A percentile compares a stretch with the other conserved stretches of the same genome.
Evolutionary conservation across 2,329 filamentous ascomycete species (phyloP).

Genomic region (Zymoseptoria pseudotritici): DNA sequence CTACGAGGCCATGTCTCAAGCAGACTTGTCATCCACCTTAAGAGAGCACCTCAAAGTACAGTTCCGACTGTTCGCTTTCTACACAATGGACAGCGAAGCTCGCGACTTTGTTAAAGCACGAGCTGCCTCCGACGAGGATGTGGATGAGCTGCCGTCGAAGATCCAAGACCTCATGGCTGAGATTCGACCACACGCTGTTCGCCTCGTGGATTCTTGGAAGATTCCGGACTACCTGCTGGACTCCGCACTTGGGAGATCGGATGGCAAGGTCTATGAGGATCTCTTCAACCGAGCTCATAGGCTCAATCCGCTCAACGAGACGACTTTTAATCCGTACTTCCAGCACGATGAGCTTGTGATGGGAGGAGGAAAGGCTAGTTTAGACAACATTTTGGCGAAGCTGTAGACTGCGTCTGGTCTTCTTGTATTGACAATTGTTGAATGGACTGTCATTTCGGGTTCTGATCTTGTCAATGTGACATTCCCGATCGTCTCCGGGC

Average conservation of each 20-base stretch:
- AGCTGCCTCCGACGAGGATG: slow-evolving; percentile 35
- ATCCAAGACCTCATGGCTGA: slow-evolving; percentile 42
- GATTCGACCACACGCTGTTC: slow-evolving; percentile 45
- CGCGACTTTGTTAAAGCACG: slow-evolving; percentile 40
- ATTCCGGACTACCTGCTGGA: slow-evolving; percentile 48
- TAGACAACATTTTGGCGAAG: slow-evolving; percentile 26
- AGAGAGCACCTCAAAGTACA: slow-evolving; percentile 34
- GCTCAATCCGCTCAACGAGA: slow-evolving; percentile 44
- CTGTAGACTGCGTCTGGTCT: slow-evolving; percentile 11
- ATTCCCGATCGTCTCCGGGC: neutral
- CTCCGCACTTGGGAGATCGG: slow-evolving; percentile 44
- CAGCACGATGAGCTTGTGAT: slow-evolving; percentile 43
- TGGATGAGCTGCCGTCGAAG: slow-evolving; percentile 35
- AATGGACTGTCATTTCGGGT: neutral
- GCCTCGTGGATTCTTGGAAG: slow-evolving; percentile 46
- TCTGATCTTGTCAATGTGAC: neutral
- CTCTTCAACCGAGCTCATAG: slow-evolving; percentile 45
- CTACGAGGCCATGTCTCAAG: slow-evolving; percentile 32
- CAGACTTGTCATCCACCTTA: slow-evolving; percentile 23
- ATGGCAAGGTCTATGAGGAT: slow-evolving; percentile 49
- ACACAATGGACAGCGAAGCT: slow-evolving; percentile 40
- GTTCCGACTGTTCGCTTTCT: slow-evolving; percentile 43
- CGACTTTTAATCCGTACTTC: slow-evolving; percentile 46
- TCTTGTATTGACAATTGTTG: neutral
- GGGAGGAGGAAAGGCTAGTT: slow-evolving; percentile 31